Percentiles rank a stretch among this genome's conserved stretches.
phyloP scores from a whole-genome alignment of 106 monocot genomes.

The Chionographis japonica region DNA sequence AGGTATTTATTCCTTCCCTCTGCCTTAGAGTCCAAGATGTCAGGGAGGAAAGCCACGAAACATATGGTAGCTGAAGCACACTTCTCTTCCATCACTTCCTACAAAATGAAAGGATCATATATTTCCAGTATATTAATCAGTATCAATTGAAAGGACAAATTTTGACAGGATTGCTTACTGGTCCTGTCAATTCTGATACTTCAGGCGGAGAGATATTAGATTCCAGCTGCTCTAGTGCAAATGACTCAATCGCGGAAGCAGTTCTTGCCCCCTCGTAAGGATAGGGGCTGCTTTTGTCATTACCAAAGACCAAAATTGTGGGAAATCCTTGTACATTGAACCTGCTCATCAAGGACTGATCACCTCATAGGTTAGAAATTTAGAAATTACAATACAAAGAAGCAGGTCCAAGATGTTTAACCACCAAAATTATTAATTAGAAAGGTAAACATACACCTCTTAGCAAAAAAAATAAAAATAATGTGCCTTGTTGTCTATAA shows the following conservation, averaged over 20 bases:
- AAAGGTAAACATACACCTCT: background rate
- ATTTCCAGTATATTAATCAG: background rate
- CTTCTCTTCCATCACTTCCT: constrained; percentile 92
- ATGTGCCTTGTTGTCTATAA: no score
- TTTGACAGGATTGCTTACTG: constrained; percentile 34
- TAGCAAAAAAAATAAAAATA: no score
- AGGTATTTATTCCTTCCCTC: constrained; percentile 96
- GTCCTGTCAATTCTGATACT: constrained; percentile 72
- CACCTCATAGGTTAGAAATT: constrained; percentile 3
- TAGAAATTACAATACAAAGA: no score
- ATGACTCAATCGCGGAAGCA: constrained; percentile 86
- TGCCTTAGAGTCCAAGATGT: constrained; percentile 96
- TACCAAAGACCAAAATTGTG: constrained; percentile 91
- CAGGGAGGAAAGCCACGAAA: constrained; percentile 93
- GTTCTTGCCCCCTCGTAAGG: constrained; percentile 72
- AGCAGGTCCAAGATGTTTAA: no score
- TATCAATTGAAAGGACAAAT: background rate
- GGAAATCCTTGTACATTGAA: constrained; percentile 99
- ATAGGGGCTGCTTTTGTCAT: constrained; percentile 83
- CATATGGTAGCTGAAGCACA: constrained; percentile 92
- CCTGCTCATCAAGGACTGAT: constrained; percentile 97
- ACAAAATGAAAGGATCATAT: constrained; percentile 1
- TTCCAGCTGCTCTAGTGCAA: constrained; percentile 84
- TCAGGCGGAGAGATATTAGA: constrained; percentile 67
- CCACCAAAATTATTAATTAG: background rate